Base-by-base conservation (phyloP, 2,329 filamentous ascomycete genomes). In the Talaromyces rugulosus region DNA sequence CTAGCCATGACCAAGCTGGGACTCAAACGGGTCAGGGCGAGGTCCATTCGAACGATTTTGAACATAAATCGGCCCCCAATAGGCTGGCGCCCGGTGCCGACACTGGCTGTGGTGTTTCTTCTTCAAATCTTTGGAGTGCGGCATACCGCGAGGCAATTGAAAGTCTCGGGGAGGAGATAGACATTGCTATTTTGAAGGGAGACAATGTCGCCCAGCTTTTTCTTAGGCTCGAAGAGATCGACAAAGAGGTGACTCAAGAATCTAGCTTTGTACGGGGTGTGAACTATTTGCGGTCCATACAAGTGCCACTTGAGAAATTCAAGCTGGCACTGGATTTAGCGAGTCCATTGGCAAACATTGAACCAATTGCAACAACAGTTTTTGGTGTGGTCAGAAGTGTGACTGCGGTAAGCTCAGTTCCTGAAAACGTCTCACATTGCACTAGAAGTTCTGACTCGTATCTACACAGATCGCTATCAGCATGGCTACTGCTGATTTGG, bases 321-420 rank as follows among this genome's bases (percentile, higher is more conserved):
- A 67, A 67, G 57, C 56, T 62, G 33, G 63, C 58, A 55, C 62
- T 66, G 54, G 66, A 67, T 31, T 42, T 67, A 40, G 63, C 68
- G 57, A 69, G 58, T 67, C 71, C 73, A 63, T 68, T 73, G 66
- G 71, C 65, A 63, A 72, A 42, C 60, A 61, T 75, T 56, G 67
- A 71, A 53, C 68, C 67, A 34, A 67, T 63, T 62, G 62, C 64
- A 52, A 44, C 65, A 50, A 66, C 67, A 16, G 69, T 68, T 58
- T 59, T 70, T 64, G 68, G 68, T 54, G 66, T 70, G 42, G 63
- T 71, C 56, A 65, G 63, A 59, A 63, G 66, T 57, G 67, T 71
- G 58, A 70, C 66, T 42, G 66, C 64, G 61, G 70, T 72, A 65
- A 68, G 69, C 50, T 59, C 51, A 54, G 33, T 47, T 14, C 31